Percentiles rank a stretch among this genome's conserved stretches.
Conservation (phyloP, 441 rosid genomes). For the Corymbia calophylla region DNA sequence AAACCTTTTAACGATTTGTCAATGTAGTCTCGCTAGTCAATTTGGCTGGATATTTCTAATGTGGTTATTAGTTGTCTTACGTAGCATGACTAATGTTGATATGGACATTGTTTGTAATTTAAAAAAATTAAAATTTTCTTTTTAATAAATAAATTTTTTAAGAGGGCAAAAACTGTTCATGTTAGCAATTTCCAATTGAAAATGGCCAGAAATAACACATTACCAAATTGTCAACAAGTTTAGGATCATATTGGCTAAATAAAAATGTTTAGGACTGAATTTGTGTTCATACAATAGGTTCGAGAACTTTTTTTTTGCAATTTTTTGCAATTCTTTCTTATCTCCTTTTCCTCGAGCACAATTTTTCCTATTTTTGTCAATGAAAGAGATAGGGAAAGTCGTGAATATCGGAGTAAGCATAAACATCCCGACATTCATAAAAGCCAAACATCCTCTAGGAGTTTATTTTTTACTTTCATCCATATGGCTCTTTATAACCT, state of each 20-base stretch:
- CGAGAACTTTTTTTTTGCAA: not conserved
- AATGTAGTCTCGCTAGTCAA: too few relatives aligned
- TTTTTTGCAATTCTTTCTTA: not conserved
- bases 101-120: too few relatives aligned
- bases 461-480: not conserved
- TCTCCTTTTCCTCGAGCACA: not conserved
- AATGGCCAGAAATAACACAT: not conserved
- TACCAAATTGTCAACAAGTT: not conserved
- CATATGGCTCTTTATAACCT: too few relatives aligned
- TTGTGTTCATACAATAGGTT: not conserved
- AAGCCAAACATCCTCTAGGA: not conserved
- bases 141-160: too few relatives aligned
- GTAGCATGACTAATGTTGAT: too few relatives aligned
- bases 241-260: not conserved
- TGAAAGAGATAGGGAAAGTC: not conserved
- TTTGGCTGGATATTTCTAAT: too few relatives aligned
- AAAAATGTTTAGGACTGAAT: too few relatives aligned
- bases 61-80: too few relatives aligned
- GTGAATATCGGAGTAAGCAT: not conserved
- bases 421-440: not conserved
- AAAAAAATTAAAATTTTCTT: too few relatives aligned
- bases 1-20: too few relatives aligned
- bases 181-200: not conserved
- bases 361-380: not conserved
- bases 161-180: not conserved